A percentile compares a stretch with the other conserved stretches of the same genome.
Evolutionary conservation across 176 grass and related monocot genomes (phyloP).

Genomic region (Otatea glauca): DNA sequence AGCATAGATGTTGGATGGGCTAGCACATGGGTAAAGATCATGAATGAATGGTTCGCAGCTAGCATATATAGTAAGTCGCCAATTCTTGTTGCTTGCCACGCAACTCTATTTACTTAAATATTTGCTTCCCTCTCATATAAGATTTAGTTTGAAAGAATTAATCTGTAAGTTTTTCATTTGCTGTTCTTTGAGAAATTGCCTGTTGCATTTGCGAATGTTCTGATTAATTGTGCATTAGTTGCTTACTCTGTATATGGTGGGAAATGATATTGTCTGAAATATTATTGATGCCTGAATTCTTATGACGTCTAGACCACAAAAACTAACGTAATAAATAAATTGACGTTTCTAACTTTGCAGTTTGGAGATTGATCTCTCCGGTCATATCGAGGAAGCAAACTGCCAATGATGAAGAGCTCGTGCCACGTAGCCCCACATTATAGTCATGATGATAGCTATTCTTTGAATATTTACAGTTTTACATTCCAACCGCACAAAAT

Average conservation of each 20-base stretch:
- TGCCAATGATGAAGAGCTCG: constrained; percentile 35
- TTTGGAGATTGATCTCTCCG: constrained; percentile 79
- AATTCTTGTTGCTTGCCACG: not conserved
- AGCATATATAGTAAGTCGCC: constrained; percentile 73
- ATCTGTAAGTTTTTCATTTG: not conserved
- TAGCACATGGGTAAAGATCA: constrained; percentile 91
- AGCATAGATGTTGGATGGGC: constrained; percentile 94
- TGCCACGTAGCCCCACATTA: constrained; percentile 41
- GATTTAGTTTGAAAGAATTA: not conserved
- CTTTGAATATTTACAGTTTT: not conserved
- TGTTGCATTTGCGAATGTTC: not conserved
- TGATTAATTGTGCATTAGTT: not conserved
- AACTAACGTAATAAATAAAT: not conserved
- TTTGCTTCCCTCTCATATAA: not conserved
- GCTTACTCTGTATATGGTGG: constrained; percentile 6
- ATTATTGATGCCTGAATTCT: not conserved
- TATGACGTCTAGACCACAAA: not conserved
- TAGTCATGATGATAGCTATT: constrained; percentile 32
- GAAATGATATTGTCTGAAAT: not conserved
- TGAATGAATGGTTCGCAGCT: constrained; percentile 82
- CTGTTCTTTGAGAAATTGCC: not conserved
- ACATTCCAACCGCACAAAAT: not conserved
- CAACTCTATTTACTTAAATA: not conserved
- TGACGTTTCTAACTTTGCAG: constrained; percentile 45
- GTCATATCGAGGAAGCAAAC: constrained; percentile 44